Conservation (phyloP, 371 early-diverging fungal species). For the Blastocladiella emersonii region DNA sequence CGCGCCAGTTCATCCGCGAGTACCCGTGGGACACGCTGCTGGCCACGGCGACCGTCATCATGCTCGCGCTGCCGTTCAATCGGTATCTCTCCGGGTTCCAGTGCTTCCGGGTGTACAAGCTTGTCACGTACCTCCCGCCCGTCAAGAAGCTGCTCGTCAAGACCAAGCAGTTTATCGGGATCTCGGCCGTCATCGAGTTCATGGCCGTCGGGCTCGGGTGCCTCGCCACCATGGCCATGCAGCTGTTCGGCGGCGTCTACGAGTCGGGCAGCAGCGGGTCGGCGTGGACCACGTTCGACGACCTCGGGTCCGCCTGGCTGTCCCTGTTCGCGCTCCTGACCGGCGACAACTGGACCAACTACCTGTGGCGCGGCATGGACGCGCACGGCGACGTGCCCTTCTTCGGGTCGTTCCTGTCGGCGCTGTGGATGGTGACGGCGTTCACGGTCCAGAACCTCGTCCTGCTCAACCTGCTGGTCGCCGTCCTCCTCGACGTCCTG, state of each 20-base stretch:
- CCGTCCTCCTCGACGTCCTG: slow-evolving; percentile 51
- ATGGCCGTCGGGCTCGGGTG: slow-evolving; percentile 31
- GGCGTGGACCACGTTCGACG: neutral
- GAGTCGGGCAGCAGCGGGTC: neutral
- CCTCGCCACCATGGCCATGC: neutral
- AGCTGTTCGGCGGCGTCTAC: neutral
- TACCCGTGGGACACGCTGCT: slow-evolving; percentile 25
- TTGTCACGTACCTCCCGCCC: slow-evolving; percentile 40
- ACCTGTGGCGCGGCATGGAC: slow-evolving; percentile 39
- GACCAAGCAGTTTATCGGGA: slow-evolving; percentile 18
- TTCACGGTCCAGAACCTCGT: slow-evolving; percentile 20
- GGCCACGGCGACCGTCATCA: slow-evolving; percentile 33
- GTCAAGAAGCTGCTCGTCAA: slow-evolving; percentile 29
- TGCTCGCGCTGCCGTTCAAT: slow-evolving; percentile 24
- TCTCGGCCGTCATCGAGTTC: slow-evolving; percentile 40
- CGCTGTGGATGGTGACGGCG: neutral
- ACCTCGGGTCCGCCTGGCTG: neutral
- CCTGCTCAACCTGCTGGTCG: slow-evolving; percentile 47
- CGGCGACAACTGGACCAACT: slow-evolving; percentile 52
- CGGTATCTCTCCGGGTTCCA: slow-evolving; percentile 49
- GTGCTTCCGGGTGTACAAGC: slow-evolving; percentile 39
- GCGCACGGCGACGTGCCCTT: slow-evolving; percentile 14
- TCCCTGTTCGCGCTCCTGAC: slow-evolving; percentile 33
- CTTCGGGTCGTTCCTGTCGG: neutral
- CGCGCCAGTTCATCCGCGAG: slow-evolving; percentile 12